Evolutionary conservation across 495 filamentous ascomycete species (phyloP).

Genomic region (Lindgomyces ingoldianus): DNA sequence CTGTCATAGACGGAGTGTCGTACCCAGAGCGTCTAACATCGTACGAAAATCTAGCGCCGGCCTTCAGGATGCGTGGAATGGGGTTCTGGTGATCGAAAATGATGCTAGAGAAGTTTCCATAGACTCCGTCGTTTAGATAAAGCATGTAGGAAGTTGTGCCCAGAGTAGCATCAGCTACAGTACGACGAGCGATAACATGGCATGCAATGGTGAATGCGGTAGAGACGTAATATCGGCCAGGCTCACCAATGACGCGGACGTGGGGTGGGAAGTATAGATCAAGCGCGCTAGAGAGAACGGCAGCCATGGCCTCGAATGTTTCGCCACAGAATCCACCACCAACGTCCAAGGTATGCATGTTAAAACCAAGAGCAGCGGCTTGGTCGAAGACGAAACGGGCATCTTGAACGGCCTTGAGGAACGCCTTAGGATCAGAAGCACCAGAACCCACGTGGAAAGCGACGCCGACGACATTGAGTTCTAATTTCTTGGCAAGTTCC

Average conservation of each 20-base stretch:
- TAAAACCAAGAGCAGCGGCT: conserved; percentile 72
- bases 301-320: conserved; percentile 87
- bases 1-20: conserved; percentile 42
- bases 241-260: conserved; percentile 91
- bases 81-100: conserved; percentile 98
- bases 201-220: conserved; percentile 91
- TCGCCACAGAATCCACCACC: conserved; percentile 89
- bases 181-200: conserved; percentile 93
- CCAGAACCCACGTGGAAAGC: conserved; percentile 98
- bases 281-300: conserved; percentile 73
- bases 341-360: conserved; percentile 86
- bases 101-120: conserved; percentile 97
- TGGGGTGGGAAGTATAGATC: conserved; percentile 83
- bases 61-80: conserved; percentile 74
- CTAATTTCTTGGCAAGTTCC: conserved; percentile 77
- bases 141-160: conserved; percentile 79
- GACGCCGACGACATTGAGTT: conserved; percentile 92
- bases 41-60: conserved; percentile 52
- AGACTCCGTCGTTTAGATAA: conserved; percentile 95
- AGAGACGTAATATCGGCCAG: conserved; percentile 91
- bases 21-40: conserved; percentile 36
- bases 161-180: conserved; percentile 63
- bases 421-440: conserved; percentile 84
- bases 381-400: conserved; percentile 88
- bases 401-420: conserved; percentile 85